phyloP scores from a whole-genome alignment of 148 eudicot genomes.

The Heliosperma pusillum region DNA sequence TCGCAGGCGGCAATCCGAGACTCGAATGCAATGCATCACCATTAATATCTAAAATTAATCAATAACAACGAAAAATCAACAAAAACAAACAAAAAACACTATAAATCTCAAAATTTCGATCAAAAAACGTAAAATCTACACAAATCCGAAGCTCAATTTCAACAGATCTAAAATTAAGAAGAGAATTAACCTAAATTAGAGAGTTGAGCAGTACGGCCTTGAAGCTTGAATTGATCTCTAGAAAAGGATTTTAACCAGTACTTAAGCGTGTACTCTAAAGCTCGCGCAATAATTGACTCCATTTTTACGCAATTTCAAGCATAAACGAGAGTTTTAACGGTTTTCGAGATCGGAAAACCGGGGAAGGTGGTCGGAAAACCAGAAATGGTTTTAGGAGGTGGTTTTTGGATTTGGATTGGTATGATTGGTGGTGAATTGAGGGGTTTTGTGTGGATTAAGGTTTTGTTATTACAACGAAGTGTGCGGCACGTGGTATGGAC shows the following conservation, averaged over 20 bases:
- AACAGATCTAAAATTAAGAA: slow-evolving; percentile 3
- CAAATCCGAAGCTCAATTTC: slow-evolving; percentile 18
- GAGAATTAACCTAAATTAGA: slow-evolving; percentile 66
- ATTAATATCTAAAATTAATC: slow-evolving; percentile 52
- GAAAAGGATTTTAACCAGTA: slow-evolving; percentile 93
- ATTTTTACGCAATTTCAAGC: slow-evolving; percentile 20
- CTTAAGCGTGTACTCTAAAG: slow-evolving; percentile 89
- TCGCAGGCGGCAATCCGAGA: slow-evolving; percentile 82
- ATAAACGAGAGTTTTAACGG: background rate
- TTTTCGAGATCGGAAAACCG: slow-evolving; percentile 19
- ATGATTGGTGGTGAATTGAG: slow-evolving; percentile 4
- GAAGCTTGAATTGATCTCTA: slow-evolving; percentile 96
- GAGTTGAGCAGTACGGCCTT: slow-evolving; percentile 88
- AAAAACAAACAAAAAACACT: background rate
- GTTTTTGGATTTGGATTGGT: background rate
- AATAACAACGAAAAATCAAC: too few relatives aligned
- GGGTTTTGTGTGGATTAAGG: background rate
- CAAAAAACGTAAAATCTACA: background rate
- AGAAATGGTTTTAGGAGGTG: slow-evolving; percentile 15
- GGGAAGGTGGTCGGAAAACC: slow-evolving; percentile 21
- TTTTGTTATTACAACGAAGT: background rate
- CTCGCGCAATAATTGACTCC: slow-evolving; percentile 94
- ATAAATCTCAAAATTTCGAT: background rate
- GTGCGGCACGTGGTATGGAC: slow-evolving; percentile 18
- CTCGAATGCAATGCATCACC: slow-evolving; percentile 96